Conservation (phyloP, 148 eudicot genomes). For the Rhododendron griersonianum region DNA sequence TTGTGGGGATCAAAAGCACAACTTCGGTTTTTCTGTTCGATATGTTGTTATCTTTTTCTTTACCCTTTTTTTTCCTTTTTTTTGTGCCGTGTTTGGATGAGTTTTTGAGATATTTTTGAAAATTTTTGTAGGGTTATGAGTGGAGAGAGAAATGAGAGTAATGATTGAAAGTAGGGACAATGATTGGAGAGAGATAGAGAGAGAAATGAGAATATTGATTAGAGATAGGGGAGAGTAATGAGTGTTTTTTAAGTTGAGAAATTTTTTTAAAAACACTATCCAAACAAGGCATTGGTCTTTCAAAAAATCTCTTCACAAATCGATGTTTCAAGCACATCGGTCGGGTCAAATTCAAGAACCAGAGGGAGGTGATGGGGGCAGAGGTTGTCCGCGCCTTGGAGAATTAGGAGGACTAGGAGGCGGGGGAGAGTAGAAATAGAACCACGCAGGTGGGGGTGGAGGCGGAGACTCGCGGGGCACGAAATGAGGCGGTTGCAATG, state of each 20-base stretch:
- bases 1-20: background rate
- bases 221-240: too few relatives aligned
- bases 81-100: too few relatives aligned
- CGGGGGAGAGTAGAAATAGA: conserved; percentile 26
- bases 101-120: too few relatives aligned
- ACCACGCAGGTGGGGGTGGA: conserved; percentile 26
- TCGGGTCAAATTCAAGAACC: background rate
- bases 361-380: background rate
- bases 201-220: too few relatives aligned
- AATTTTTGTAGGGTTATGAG: too few relatives aligned
- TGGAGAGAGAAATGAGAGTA: too few relatives aligned
- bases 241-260: too few relatives aligned
- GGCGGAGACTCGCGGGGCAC: conserved; percentile 7
- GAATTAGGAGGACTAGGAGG: conserved; percentile 19
- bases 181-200: too few relatives aligned
- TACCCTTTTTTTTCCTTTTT: background rate
- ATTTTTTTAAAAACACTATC: too few relatives aligned
- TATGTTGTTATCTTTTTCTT: background rate
- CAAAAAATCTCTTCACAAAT: background rate
- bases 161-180: too few relatives aligned
- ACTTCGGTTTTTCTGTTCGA: background rate
- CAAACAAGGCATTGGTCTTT: background rate
- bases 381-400: background rate
- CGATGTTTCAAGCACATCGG: background rate
- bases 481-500: background rate